These are phyloP conservation scores for Eudorina sp. DNA, from an alignment of 139 green algal species.

Conservation along the genomic window DNA sequence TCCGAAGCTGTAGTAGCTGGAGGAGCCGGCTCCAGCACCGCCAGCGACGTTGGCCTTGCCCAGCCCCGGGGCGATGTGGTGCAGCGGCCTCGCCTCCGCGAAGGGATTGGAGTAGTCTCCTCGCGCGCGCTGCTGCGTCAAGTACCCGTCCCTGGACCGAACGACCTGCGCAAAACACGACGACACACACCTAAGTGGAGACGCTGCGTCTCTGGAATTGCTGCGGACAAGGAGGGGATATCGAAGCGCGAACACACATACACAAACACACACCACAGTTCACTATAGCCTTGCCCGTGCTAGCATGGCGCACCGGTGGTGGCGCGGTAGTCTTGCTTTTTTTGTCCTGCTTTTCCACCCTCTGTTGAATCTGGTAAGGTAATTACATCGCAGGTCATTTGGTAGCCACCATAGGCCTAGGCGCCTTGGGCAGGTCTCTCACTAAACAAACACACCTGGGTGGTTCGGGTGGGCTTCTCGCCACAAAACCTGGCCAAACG, in stretches of 20 bases:
- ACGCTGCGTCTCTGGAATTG: too few species aligned
- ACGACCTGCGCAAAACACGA: conserved; percentile 21
- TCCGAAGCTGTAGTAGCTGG: conserved; percentile 15
- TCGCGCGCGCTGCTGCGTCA: conserved; percentile 24
- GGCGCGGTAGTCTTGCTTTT: neutral
- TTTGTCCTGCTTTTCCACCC: too few species aligned
- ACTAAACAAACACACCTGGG: too few species aligned
- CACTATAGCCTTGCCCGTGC: too few species aligned
- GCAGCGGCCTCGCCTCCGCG: conserved; percentile 19
- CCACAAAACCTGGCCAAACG: too few species aligned
- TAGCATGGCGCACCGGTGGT: neutral
- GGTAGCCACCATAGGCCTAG: too few species aligned
- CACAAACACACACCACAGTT: too few species aligned
- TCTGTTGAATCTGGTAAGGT: too few species aligned
- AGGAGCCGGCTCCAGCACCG: neutral
- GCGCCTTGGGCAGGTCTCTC: too few species aligned
- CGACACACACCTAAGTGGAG: neutral
- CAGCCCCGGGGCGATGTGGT: conserved; percentile 4
- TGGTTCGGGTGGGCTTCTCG: neutral
- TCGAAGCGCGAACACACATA: too few species aligned
- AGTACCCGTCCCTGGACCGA: conserved; percentile 26
- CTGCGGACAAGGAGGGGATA: neutral
- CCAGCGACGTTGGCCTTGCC: neutral
- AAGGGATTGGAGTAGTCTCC: conserved; percentile 56
- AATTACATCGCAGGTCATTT: too few species aligned